Evolutionary conservation across 805 yeast species (phyloP).

Genomic region (Sugiyamaella chiloensis): DNA sequence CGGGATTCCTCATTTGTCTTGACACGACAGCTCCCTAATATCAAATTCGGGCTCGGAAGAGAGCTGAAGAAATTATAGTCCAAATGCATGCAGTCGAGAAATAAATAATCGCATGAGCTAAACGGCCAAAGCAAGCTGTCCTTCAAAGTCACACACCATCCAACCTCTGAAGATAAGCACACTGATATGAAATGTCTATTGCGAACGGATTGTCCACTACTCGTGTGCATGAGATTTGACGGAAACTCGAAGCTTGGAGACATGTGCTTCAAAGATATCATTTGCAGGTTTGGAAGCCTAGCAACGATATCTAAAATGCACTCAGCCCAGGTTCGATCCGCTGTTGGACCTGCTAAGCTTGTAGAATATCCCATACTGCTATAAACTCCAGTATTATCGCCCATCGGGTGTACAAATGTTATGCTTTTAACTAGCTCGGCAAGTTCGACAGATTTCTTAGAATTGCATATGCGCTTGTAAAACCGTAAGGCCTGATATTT

Average conservation of each 20-base stretch:
- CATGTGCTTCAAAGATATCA: constrained; percentile 11
- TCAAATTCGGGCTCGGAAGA: background rate
- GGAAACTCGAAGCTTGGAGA: constrained; percentile 14
- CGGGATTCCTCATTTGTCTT: background rate
- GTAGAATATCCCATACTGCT: constrained; percentile 9
- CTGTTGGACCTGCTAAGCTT: background rate
- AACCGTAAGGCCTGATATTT: constrained; percentile 15
- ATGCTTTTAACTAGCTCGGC: constrained; percentile 5
- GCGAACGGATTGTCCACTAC: background rate
- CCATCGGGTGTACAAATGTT: constrained; percentile 11
- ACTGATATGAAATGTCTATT: constrained; percentile 3
- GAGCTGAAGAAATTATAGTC: background rate
- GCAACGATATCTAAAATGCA: constrained; percentile 10
- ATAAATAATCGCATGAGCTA: constrained; percentile 6
- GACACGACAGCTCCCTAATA: background rate
- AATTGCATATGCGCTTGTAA: constrained; percentile 11
- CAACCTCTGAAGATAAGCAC: constrained; percentile 15
- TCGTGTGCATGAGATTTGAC: background rate
- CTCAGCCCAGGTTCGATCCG: constrained; percentile 15
- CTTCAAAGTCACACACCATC: constrained; percentile 14
- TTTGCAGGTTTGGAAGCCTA: constrained; percentile 14
- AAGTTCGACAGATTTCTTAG: background rate
- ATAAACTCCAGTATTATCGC: background rate
- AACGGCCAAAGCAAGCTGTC: constrained; percentile 18
- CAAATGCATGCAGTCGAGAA: constrained; percentile 3